Conservation (phyloP, 805 yeast genomes). For the Suhomyces prunicola region DNA sequence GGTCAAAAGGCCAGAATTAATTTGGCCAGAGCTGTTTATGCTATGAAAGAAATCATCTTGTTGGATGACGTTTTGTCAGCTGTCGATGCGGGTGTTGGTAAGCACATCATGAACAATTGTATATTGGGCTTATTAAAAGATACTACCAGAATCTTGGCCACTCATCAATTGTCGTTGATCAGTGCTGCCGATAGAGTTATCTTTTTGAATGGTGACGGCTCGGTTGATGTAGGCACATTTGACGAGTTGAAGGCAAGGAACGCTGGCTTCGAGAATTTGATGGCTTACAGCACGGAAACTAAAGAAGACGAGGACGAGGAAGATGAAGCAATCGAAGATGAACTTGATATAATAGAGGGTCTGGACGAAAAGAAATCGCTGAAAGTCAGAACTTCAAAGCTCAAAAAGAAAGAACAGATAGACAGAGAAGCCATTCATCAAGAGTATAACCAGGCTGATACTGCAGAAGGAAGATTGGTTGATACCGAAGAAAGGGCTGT, state of each 20-base stretch:
- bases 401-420: slow-evolving; percentile 5
- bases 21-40: slow-evolving; percentile 77
- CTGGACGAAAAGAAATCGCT: slow-evolving; percentile 4
- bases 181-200: slow-evolving; percentile 67
- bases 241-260: slow-evolving; percentile 47
- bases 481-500: slow-evolving; percentile 19
- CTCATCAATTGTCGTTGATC: slow-evolving; percentile 76
- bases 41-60: slow-evolving; percentile 61
- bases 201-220: slow-evolving; percentile 64
- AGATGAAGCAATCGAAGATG: slow-evolving; percentile 13
- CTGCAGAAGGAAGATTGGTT: slow-evolving; percentile 10
- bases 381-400: slow-evolving; percentile 2
- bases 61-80: slow-evolving; percentile 82
- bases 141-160: slow-evolving; percentile 73
- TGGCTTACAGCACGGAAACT: slow-evolving; percentile 33
- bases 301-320: slow-evolving; percentile 18
- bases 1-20: slow-evolving; percentile 84
- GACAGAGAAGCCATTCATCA: slow-evolving; percentile 36
- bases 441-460: slow-evolving; percentile 26
- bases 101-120: slow-evolving; percentile 70
- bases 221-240: slow-evolving; percentile 58
- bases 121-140: slow-evolving; percentile 52
- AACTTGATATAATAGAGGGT: slow-evolving; percentile 10
- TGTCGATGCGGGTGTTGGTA: slow-evolving; percentile 85
- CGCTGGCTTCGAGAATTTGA: slow-evolving; percentile 33